phyloP scores from a whole-genome alignment of 768 basidiomycete species.

The Naganishia randhawae region DNA sequence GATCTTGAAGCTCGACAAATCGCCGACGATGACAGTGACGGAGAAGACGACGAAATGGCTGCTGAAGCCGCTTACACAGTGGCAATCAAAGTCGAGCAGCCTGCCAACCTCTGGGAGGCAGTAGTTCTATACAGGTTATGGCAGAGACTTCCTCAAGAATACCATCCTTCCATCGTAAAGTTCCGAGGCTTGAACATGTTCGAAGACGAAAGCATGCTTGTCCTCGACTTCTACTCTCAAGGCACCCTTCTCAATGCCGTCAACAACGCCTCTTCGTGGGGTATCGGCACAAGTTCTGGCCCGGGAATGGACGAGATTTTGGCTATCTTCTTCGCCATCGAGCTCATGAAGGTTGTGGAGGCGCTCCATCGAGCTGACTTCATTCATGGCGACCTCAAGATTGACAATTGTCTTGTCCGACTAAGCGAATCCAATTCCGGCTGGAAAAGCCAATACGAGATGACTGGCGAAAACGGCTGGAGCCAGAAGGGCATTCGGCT shows the following conservation, averaged over 20 bases:
- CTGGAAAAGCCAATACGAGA: constrained; percentile 74
- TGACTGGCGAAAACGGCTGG: constrained; percentile 80
- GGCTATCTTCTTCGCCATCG: constrained; percentile 90
- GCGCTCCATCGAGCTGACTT: constrained; percentile 75
- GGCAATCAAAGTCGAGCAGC: constrained; percentile 88
- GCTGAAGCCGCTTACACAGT: constrained; percentile 60
- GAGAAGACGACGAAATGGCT: constrained; percentile 59
- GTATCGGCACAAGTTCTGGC: constrained; percentile 59
- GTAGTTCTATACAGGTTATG: constrained; percentile 76
- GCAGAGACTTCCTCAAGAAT: constrained; percentile 59
- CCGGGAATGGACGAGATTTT: constrained; percentile 77
- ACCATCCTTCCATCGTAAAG: constrained; percentile 67
- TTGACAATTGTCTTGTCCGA: constrained; percentile 95
- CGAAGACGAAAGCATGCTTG: constrained; percentile 80
- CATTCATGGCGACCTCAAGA: constrained; percentile 97
- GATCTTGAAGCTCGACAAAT: constrained; percentile 47
- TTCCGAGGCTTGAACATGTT: constrained; percentile 79
- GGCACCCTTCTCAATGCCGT: constrained; percentile 89
- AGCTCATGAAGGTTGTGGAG: constrained; percentile 77
- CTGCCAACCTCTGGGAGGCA: constrained; percentile 88
- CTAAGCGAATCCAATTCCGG: constrained; percentile 66
- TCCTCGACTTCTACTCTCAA: constrained; percentile 82
- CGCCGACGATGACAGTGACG: constrained; percentile 55
- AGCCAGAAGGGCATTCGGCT: constrained; percentile 77
- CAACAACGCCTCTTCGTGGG: constrained; percentile 72